Conservation (phyloP, 768 basidiomycete genomes). For the Leccinum subgranulosum region DNA sequence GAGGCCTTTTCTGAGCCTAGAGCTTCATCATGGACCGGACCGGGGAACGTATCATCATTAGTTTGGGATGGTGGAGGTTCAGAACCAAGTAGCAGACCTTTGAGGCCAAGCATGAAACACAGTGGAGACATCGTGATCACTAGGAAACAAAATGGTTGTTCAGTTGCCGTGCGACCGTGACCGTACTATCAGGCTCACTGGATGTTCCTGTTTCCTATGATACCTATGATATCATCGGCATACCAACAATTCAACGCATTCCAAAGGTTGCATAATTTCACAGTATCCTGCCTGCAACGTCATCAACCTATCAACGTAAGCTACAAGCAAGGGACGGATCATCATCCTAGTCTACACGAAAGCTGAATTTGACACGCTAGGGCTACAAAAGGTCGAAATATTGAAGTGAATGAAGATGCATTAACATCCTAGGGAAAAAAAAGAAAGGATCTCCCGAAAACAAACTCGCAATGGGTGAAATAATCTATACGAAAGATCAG, state of each 20-base stretch:
- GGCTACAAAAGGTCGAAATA: conserved; percentile 18
- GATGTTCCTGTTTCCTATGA: neutral
- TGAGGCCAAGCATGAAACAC: conserved; percentile 3
- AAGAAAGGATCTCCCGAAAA: neutral
- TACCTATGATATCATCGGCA: neutral
- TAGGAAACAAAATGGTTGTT: neutral
- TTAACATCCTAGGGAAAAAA: neutral
- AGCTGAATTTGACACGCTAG: conserved; percentile 6
- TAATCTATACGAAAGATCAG: neutral
- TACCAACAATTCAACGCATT: neutral
- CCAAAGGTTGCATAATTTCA: neutral
- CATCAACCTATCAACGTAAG: conserved; percentile 1
- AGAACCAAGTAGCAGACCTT: conserved; percentile 6
- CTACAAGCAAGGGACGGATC: conserved; percentile 7
- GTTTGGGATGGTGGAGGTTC: conserved; percentile 8
- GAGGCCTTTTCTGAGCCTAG: neutral
- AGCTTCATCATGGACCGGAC: too few species aligned
- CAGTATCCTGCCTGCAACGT: neutral
- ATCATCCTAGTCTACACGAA: conserved; percentile 1
- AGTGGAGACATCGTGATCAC: neutral
- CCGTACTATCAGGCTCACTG: too few species aligned
- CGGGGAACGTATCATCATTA: neutral
- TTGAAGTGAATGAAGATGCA: neutral
- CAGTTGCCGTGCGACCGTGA: conserved; percentile 2
- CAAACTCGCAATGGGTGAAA: neutral